These are phyloP conservation scores for Epichloe uncinata DNA, from an alignment of 2,329 filamentous ascomycete genomes.

Conservation along the genomic window DNA sequence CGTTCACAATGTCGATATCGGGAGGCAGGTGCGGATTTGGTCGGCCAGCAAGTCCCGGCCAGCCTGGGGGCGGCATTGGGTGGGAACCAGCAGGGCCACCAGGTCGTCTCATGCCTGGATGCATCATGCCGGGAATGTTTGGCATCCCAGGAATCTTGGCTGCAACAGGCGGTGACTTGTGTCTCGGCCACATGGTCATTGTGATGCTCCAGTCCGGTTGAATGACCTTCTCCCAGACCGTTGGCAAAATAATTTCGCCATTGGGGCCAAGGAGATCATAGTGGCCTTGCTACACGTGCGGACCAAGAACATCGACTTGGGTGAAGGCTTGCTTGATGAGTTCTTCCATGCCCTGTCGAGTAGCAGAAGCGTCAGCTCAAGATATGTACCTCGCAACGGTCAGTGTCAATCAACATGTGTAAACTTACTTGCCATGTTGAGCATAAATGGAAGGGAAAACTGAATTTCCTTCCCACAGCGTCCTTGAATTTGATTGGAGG, in stretches of 20 bases:
- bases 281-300: conserved; percentile 63
- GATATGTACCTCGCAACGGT: not conserved
- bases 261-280: conserved; percentile 71
- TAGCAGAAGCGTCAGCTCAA: conserved; percentile 5
- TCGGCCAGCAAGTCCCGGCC: conserved; percentile 3
- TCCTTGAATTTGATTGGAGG: conserved; percentile 82
- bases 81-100: conserved; percentile 3
- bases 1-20: conserved; percentile 10
- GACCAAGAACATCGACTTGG: conserved; percentile 63
- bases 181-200: conserved; percentile 47
- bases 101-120: not conserved
- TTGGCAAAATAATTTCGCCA: conserved; percentile 67
- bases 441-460: conserved; percentile 78
- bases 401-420: not conserved
- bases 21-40: conserved; percentile 1
- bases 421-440: conserved; percentile 64
- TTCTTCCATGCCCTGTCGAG: conserved; percentile 65
- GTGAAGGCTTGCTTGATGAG: conserved; percentile 75
- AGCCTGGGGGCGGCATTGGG: conserved; percentile 8
- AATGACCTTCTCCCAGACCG: conserved; percentile 67
- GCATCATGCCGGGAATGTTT: conserved; percentile 1
- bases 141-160: conserved; percentile 4
- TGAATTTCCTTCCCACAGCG: conserved; percentile 81
- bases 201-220: conserved; percentile 52
- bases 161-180: conserved; percentile 14